Base-by-base conservation (phyloP, 169 alveolate species). In the Plasmodium sp. region DNA sequence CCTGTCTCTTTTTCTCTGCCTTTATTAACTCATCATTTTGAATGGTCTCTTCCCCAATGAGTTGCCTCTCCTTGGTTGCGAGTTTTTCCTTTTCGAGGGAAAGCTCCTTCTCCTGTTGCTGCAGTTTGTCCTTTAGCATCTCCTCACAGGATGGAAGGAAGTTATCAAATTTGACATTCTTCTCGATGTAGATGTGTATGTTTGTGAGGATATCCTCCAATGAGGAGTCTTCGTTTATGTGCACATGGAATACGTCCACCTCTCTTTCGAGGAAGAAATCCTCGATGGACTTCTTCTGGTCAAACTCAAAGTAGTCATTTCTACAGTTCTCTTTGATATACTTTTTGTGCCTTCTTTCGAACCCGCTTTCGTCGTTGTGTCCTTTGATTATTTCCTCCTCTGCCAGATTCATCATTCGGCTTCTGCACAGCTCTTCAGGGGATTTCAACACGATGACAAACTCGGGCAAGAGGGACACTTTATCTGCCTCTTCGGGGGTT, bases 311-410 rank as follows among this genome's bases (percentile, higher is more conserved):
- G 43, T 71, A 85, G 22, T 85, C 93, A 85, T 85, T 85, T 85
- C 93, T 43, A 27, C 93, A 73, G 80, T 85, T 85, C 34, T 85
- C 93, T 2, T 85, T 56, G 5, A 74, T 27, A 45, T 85, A 85
- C 51, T 85, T 85, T 51, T 85, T 85, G 67, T 74, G 36, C 18
- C 93, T 43, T 14, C 93, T 85, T 85, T 85, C 93, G 67, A 85
- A 85, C n/a, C 93, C 93, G 9, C 54, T 85, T 75, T 85, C 93
- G 41, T 85, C 93, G 81, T 85, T 85, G 56, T 85, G 93, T n/a
- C 93, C 93, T 71, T 75, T 85, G 3, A 85, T 75, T 3, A 85
- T 71, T 75, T 85, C 93, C 1, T 85, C 84, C 16, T 85, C 84
- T 45, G 93, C 73, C 3, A 85, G 71, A 22, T 85, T 75, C 93